These are phyloP conservation scores for Teratosphaeria pseudoeucalypti DNA, from an alignment of 2,329 filamentous ascomycete genomes.

Conservation along the genomic window DNA sequence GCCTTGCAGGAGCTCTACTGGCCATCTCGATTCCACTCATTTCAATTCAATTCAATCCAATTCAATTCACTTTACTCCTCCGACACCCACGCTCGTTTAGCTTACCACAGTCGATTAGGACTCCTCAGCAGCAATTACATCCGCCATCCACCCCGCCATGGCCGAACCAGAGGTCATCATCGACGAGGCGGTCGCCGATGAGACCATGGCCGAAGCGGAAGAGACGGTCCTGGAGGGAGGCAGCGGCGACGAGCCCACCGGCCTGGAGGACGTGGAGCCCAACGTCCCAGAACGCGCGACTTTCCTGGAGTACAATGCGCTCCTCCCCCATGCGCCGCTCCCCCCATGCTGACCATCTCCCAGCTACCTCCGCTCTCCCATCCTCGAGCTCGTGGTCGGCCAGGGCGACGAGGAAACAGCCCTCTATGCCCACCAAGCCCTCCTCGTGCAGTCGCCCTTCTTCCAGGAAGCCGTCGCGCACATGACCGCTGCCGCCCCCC, in stretches of 20 bases:
- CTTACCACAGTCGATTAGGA: neutral
- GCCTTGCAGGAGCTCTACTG: neutral
- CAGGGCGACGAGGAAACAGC: constrained; percentile 48
- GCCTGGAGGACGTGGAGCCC: constrained; percentile 35
- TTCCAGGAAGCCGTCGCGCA: constrained; percentile 54
- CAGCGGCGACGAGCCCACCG: constrained; percentile 25
- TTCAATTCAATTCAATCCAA: neutral
- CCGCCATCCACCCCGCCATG: constrained; percentile 11
- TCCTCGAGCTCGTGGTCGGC: constrained; percentile 37
- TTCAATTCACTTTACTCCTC: too few relatives aligned
- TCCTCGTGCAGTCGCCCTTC: constrained; percentile 65
- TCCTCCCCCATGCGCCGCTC: neutral
- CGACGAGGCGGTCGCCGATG: constrained; percentile 31
- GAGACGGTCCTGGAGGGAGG: constrained; percentile 14
- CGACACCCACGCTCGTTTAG: neutral
- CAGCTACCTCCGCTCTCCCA: constrained; percentile 40
- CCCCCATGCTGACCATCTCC: constrained; percentile 1
- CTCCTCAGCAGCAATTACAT: neutral
- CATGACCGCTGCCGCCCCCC: constrained; percentile 45
- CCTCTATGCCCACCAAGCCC: constrained; percentile 68
- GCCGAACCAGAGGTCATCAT: constrained; percentile 23
- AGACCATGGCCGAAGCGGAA: constrained; percentile 38
- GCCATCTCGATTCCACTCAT: neutral
- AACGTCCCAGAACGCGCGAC: constrained; percentile 29
- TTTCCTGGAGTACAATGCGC: constrained; percentile 33